Conservation (phyloP, 306 rosid genomes). For the Castanospermum australe region DNA sequence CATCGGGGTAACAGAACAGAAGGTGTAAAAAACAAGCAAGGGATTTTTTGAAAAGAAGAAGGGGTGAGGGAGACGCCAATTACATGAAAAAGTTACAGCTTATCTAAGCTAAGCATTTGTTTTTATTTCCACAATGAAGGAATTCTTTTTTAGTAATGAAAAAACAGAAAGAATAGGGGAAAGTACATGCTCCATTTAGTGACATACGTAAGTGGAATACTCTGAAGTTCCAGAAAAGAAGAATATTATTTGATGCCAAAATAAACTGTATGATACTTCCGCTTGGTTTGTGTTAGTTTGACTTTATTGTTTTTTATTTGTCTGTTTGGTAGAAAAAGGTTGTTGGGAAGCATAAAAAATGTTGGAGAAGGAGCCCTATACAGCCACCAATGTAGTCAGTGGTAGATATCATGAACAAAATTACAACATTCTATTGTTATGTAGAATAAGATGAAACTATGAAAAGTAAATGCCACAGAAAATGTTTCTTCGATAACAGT, state of each 20-base stretch:
- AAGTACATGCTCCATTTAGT: neutral
- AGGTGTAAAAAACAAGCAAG: neutral
- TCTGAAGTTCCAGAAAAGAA: neutral
- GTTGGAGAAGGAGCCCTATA: neutral
- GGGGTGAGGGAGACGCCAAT: neutral
- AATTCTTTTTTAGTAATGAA: neutral
- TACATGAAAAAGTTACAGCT: neutral
- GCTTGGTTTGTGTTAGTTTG: neutral
- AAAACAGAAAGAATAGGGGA: neutral
- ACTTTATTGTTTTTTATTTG: neutral
- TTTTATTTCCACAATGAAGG: neutral
- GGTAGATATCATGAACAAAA: neutral
- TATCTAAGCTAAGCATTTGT: neutral
- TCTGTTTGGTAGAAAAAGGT: neutral
- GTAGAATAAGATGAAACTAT: neutral
- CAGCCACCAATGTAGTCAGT: neutral
- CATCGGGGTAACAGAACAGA: neutral
- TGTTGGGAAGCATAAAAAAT: slow-evolving; percentile 7
- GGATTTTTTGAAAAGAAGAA: neutral
- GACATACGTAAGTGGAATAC: neutral
- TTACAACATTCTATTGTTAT: neutral
- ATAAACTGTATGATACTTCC: slow-evolving; percentile 23
- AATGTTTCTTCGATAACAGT: neutral
- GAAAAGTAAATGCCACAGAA: neutral
- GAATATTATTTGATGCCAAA: slow-evolving; percentile 22